These are phyloP conservation scores for Elymus sibiricus DNA, from an alignment of 176 grass and related monocot species.

Conservation along the genomic window DNA sequence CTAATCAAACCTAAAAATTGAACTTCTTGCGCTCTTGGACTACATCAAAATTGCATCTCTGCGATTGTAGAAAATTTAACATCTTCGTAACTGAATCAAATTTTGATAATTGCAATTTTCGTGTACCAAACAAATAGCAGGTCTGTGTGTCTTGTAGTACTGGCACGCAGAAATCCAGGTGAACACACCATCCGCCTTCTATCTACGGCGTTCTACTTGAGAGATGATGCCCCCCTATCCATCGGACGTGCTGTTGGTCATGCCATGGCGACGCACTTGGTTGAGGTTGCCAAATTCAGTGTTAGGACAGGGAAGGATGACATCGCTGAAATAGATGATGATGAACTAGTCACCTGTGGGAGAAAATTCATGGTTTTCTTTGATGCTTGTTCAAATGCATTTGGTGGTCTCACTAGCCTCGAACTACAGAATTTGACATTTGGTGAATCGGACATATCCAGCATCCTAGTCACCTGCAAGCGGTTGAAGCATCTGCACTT, in stretches of 20 bases:
- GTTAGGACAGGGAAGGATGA: not conserved
- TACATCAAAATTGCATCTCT: no score
- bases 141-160: no score
- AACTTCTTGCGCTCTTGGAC: no score
- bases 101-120: no score
- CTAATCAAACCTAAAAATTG: no score
- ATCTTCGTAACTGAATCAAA: no score
- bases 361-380: not conserved
- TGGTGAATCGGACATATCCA: not conserved
- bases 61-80: no score
- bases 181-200: not conserved
- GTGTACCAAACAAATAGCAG: no score
- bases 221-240: not conserved
- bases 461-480: no score
- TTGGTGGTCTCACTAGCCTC: not conserved
- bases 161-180: not conserved
- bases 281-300: not conserved
- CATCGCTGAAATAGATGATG: rapidly evolving
- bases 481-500: no score
- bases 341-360: not conserved
- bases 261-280: not conserved
- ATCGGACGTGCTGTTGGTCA: not conserved
- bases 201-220: not conserved
- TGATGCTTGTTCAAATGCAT: not conserved
- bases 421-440: not conserved